phyloP scores from a whole-genome alignment of 257 asterid species.

The Solanum bulbocastanum region DNA sequence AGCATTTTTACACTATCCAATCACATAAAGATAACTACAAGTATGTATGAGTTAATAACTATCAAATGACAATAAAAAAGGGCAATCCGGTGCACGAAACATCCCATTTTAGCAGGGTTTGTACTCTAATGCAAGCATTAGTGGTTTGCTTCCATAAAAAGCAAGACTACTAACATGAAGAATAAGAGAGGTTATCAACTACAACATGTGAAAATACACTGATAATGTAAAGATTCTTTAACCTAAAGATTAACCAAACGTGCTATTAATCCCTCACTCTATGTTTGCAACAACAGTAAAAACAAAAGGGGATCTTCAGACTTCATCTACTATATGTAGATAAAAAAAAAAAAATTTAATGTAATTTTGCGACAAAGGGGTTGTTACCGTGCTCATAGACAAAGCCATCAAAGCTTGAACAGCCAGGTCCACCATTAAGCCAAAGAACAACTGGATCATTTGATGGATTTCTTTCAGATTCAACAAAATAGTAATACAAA shows the following conservation, averaged over 20 bases:
- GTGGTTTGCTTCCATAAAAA: background rate
- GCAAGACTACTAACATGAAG: background rate
- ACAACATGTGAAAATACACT: background rate
- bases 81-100: background rate
- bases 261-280: background rate
- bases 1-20: background rate
- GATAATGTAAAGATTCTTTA: background rate
- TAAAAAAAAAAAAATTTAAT: background rate
- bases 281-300: background rate
- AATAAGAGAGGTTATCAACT: background rate
- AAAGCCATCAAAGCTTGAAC: slow-evolving; percentile 97
- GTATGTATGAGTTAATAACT: background rate
- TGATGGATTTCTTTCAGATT: slow-evolving; percentile 62
- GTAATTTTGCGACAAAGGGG: background rate
- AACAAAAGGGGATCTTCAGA: background rate
- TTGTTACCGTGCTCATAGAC: slow-evolving; percentile 84
- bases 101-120: background rate
- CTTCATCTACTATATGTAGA: background rate
- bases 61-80: background rate
- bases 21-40: background rate
- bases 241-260: background rate
- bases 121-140: background rate
- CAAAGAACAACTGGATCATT: slow-evolving; percentile 83
- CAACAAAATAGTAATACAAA: slow-evolving; percentile 78
- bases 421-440: slow-evolving; percentile 99